Evolutionary conservation across 2,329 filamentous ascomycete species (phyloP), one percentile per base, ranked within the genome.

Genomic region (Capronia americana): DNA sequence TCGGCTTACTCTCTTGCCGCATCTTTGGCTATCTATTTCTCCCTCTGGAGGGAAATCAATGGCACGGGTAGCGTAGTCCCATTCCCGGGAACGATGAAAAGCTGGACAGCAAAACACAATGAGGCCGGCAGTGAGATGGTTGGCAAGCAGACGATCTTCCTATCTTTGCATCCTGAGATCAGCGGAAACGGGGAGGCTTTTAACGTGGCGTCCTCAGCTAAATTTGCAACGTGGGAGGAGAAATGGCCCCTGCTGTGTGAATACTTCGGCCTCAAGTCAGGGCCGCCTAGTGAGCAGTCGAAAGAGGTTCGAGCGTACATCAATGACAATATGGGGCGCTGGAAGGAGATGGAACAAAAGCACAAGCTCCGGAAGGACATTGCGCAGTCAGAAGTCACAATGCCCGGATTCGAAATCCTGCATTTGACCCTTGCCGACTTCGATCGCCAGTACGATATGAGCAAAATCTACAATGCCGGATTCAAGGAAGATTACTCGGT

Each of bases 81-180:
- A 14, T 41, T 41, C 14, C 38, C 38, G 12, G 38, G 38, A n/a
- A 41, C 61, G 12, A 48, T 58, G 11, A 66, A 70, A 8, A 67
- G 72, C 4, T 73, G 69, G 55, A 66, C 64, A 1, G 72, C 71
- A 2, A 57, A 73, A 14, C 72, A 73, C 46, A 71, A 70, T 2
- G 74, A 75, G 2, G 74, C 73, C 5, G 75, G 72, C 1, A 73
- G 75, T 44, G 70, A 70, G n/a, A 73, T 71, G 10, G 68, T 77
- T 4, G 74, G 71, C 0, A 67, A 71, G 1, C 72, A 76, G 41
- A 68, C 72, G 44, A 74, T 78, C 20, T 73, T 71, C 61, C 75
- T 75, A 0, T 72, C 75, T 8, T 56, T 76, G 3, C 51, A 75
- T 38, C 38, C 38, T 17, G 38, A 41, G 17, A 17, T 41, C 38